These are phyloP conservation scores for Nothopassalora personata DNA, from an alignment of 2,329 filamentous ascomycete genomes.

Conservation along the genomic window DNA sequence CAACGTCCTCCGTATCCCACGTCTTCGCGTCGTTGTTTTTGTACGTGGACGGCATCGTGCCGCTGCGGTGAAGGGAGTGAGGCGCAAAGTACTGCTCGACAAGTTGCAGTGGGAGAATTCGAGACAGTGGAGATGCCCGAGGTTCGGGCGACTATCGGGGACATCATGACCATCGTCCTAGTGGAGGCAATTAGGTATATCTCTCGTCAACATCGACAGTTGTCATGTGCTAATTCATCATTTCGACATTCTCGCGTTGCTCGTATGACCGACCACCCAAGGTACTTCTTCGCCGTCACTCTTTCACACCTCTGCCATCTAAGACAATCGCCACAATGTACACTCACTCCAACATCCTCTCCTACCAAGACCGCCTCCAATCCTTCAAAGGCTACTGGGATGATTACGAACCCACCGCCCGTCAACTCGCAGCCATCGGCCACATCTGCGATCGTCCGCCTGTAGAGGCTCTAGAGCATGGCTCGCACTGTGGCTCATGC, in stretches of 20 bases:
- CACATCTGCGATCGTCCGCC: constrained; percentile 30
- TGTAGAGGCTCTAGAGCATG: constrained; percentile 29
- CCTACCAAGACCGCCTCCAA: constrained; percentile 7
- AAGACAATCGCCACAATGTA: background rate
- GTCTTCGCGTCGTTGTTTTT: constrained; percentile 70
- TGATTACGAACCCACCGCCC: constrained; percentile 21
- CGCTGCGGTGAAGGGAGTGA: background rate
- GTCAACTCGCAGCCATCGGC: constrained; percentile 29
- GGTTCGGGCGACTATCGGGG: background rate
- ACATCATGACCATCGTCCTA: no score
- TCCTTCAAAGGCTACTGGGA: constrained; percentile 26
- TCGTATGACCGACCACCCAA: no score
- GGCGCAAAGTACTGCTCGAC: background rate
- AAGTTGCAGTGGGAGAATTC: constrained; percentile 2
- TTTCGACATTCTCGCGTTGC: no score
- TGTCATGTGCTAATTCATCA: no score
- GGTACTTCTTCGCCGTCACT: background rate
- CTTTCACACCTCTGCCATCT: background rate
- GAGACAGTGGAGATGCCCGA: background rate
- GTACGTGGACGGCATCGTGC: constrained; percentile 77
- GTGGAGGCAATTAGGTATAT: no score
- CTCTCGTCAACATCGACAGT: no score
- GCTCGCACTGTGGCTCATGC: constrained; percentile 28
- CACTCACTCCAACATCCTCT: background rate
- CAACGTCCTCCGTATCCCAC: constrained; percentile 94